A percentile compares a stretch with the other conserved stretches of the same genome.
These are phyloP conservation scores for Musa beccarii DNA, from an alignment of 176 grass and related monocot species.

Conservation along the genomic window DNA sequence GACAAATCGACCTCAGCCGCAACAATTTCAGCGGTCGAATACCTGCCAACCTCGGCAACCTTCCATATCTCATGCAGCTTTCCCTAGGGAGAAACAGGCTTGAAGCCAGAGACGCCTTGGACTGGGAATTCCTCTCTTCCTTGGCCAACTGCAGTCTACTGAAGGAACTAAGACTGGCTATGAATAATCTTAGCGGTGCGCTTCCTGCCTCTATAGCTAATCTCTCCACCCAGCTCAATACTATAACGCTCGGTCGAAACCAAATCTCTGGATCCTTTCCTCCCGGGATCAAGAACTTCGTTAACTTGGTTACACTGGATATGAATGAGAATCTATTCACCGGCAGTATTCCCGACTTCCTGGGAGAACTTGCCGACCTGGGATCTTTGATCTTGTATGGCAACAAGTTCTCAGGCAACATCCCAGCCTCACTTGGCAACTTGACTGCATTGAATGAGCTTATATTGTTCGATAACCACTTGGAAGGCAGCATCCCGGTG, in stretches of 20 bases:
- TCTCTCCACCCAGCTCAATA: slow-evolving; percentile 12
- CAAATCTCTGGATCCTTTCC: slow-evolving; percentile 19
- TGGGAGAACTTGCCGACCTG: slow-evolving; percentile 35
- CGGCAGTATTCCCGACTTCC: slow-evolving; percentile 32
- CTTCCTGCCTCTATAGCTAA: slow-evolving; percentile 14
- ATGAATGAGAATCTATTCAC: slow-evolving; percentile 43
- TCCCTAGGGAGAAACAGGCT: slow-evolving; percentile 7
- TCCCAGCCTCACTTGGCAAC: slow-evolving; percentile 34
- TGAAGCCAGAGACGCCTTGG: background rate
- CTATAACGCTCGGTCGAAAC: background rate
- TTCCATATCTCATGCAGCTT: background rate
- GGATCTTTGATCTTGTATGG: slow-evolving; percentile 18
- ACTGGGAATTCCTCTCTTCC: slow-evolving; percentile 24
- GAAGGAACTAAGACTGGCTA: background rate
- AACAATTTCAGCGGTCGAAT: slow-evolving; percentile 26
- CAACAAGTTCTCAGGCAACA: slow-evolving; percentile 42
- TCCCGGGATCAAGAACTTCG: slow-evolving; percentile 11
- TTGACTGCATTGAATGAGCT: slow-evolving; percentile 26
- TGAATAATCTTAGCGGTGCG: slow-evolving; percentile 11
- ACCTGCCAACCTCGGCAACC: slow-evolving; percentile 14
- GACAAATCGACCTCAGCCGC: background rate
- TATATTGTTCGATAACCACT: slow-evolving; percentile 22
- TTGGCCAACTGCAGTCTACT: slow-evolving; percentile 17
- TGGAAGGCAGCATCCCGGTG: slow-evolving; percentile 38
- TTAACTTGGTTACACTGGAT: slow-evolving; percentile 22